Percentiles rank a stretch among this genome's conserved stretches.
phyloP scores from a whole-genome alignment of 2,329 filamentous ascomycete species.

The Verticillium alfalfae region DNA sequence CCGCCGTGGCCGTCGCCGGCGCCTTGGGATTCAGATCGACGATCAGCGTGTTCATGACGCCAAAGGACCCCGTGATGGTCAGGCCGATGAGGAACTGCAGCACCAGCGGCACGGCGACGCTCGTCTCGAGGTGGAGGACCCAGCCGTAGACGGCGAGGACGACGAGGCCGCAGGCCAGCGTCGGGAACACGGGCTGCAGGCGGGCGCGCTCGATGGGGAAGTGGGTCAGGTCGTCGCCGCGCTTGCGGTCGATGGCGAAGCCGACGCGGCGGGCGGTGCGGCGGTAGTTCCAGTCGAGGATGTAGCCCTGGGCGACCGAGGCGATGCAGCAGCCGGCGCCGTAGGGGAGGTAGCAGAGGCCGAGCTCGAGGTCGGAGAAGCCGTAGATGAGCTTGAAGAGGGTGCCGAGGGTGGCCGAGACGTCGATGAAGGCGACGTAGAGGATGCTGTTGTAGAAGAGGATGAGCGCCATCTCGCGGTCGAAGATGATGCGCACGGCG shows the following conservation, averaged over 20 bases:
- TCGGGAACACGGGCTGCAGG: slow-evolving; percentile 47
- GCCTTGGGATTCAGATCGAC: slow-evolving; percentile 58
- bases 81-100: slow-evolving; percentile 53
- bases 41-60: slow-evolving; percentile 56
- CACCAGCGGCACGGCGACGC: slow-evolving; percentile 49
- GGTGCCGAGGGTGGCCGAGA: slow-evolving; percentile 46
- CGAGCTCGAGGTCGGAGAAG: slow-evolving; percentile 44
- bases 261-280: slow-evolving; percentile 58
- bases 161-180: slow-evolving; percentile 47
- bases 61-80: slow-evolving; percentile 56
- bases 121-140: slow-evolving; percentile 44
- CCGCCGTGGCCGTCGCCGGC: slow-evolving; percentile 57
- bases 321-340: slow-evolving; percentile 44
- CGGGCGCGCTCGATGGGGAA: slow-evolving; percentile 53
- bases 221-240: slow-evolving; percentile 42
- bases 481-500: slow-evolving; percentile 45
- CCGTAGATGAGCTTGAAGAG: slow-evolving; percentile 45
- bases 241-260: slow-evolving; percentile 54
- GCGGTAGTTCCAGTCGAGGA: slow-evolving; percentile 65
- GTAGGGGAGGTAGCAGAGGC: slow-evolving; percentile 50
- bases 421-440: slow-evolving; percentile 51
- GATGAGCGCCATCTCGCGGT: slow-evolving; percentile 53
- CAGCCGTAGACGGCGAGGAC: slow-evolving; percentile 53
- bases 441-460: slow-evolving; percentile 47
- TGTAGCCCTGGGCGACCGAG: slow-evolving; percentile 48